Base-by-base conservation (phyloP, 2,329 filamentous ascomycete species). In the Rhexocercosporidium sp. region DNA sequence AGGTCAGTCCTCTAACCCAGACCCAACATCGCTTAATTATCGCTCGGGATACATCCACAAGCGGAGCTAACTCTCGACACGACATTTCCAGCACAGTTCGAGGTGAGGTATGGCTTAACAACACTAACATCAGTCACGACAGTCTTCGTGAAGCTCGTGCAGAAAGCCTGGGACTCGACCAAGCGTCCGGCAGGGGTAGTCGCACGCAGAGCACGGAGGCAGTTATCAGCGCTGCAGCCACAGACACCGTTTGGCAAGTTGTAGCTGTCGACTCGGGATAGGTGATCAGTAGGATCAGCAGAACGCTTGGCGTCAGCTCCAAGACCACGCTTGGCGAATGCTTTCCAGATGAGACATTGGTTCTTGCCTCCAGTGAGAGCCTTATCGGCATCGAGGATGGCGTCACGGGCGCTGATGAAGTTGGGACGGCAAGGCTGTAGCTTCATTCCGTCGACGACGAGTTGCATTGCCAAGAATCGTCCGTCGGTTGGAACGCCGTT, bases 181-280 rank as follows among this genome's bases (percentile, higher is more conserved):
- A 79, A 70, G 16, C 77, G 75, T 54, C 75, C 77, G n/a, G 74
- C 72, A 22, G 72, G 72, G 59, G 72, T 72, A 8, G 71, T 77
- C 31, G 78, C 75, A 34, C 75, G 69, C 66, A 79, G 67, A 29
- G 77, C 76, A 22, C 77, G 75, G 34, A 79, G 73, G 67, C 78
- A 79, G 66, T 77, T 77, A 72, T 79, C 77, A 66, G 76, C 75
- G 20, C 22, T 59, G 12, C 60, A 68, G 18, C 64, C 59, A 57
- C 66, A 68, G 11, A 69, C 60, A 31, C 66, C 66, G 22, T 39
- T 46, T 14, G 66, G 66, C 16, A 68, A 31, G 59, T 62, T 62
- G 41, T 51, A 68, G 62, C 66, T 65, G 57, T 68, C 59, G 18
- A 65, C 62, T 62, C 66, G n/a, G 12, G 62, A 65, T 6, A 41